Conservation (phyloP, 768 basidiomycete species). For the Auricularia sp. region DNA sequence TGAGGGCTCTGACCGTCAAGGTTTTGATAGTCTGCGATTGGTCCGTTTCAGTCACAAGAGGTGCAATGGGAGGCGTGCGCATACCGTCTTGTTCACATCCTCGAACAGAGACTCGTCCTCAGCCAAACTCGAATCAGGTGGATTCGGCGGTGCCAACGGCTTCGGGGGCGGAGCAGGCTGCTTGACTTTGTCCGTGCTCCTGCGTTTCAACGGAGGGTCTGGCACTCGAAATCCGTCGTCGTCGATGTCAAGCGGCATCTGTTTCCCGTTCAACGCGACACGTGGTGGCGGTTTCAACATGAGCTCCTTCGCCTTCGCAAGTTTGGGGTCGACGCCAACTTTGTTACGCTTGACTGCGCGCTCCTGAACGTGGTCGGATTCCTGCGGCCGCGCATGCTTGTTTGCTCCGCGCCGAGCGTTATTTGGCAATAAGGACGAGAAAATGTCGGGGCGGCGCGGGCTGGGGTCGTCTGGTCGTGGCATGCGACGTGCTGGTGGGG, state of each 20-base stretch:
- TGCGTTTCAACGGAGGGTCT: not conserved
- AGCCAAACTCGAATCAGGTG: not conserved
- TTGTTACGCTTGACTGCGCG: not conserved
- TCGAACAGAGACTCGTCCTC: not conserved
- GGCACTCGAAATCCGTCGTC: not conserved
- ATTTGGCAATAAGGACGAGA: not conserved
- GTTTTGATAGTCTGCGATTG: not conserved
- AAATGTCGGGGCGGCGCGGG: slow-evolving; percentile 3
- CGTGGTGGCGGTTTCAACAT: not conserved
- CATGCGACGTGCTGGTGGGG: not conserved
- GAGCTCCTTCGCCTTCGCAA: not conserved
- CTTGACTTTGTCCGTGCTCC: not conserved
- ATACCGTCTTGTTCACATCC: not conserved
- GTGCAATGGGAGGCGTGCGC: not conserved
- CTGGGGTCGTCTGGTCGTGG: slow-evolving; percentile 7
- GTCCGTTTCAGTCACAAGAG: too few species aligned
- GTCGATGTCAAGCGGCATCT: not conserved
- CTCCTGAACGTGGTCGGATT: not conserved
- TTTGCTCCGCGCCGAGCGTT: not conserved
- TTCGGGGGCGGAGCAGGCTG: not conserved
- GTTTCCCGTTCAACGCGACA: not conserved
- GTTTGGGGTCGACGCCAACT: not conserved
- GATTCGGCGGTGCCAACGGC: not conserved
- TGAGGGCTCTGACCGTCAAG: not conserved
- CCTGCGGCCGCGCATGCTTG: not conserved